Evolutionary conservation across 441 rosid species (phyloP), one percentile per base, ranked within the genome.

Genomic region (Gossypium davidsonii): DNA sequence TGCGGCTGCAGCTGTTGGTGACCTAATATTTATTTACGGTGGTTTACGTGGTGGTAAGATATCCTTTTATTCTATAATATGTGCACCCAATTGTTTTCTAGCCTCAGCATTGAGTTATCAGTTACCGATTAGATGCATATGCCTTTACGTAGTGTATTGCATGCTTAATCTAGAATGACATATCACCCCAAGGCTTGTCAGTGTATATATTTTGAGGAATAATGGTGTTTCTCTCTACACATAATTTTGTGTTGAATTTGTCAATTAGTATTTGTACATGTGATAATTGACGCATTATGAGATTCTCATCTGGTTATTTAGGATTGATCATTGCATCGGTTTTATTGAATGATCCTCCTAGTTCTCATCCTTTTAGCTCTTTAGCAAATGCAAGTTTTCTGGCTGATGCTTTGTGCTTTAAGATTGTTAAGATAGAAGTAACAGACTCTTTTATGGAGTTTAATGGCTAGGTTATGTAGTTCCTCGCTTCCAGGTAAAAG

Each of bases 1-100:
- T 84, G 99, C 99, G 18, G 98, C 99, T 72, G 96, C 99, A 65
- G 98, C 99, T 68, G 81, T 96, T 79, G 97, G 98, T 75, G 99
- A 96, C 77, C 83, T 96, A 73, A 89, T 96, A 81, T 96, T 89
- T 82, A 91, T 93, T 67, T 96, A 96, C 76, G 99, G 99, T 49
- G 99, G 99, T 79, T 85, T 96, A 80, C 99, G 99, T 71, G 99
- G 99, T 59, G 99, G 99, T 95, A 88, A 86, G 86, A 67, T 58
- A n/a, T 4, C 18, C 31, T 20, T 73, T 58, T 56, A 18, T 21
- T 52, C 71, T 63, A 7, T 31, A 44, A 44, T 5, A 1, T 46
- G 17, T 60, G 2, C 7, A 39, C 39, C 14, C 63, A 1, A 4
- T 59, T 26, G 10, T 17, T 46, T 46, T 44, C 25, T 26, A 17